Base-by-base conservation (phyloP, 257 asterid species). In the Rauvolfia tetraphylla region DNA sequence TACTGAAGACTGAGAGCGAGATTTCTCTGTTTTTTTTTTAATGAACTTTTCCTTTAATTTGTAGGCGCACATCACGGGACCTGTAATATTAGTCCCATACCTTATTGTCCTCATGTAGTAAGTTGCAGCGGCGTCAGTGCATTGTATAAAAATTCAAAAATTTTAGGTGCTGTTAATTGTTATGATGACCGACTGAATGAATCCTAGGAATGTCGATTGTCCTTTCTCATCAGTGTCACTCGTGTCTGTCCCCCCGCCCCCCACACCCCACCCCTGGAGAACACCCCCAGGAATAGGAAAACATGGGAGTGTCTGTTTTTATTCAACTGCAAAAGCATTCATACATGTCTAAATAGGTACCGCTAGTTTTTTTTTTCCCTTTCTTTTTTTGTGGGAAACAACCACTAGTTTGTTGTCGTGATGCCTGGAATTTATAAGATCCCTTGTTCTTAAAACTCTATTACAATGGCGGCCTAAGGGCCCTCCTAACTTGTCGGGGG, bases 11-110 rank as follows among this genome's bases (percentile, higher is more conserved):
- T 7, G 56, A 33, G 12, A 13, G 39, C 27, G 6, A 29, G 58
- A 38, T 14, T 8, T 48, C 48, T 48, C 12, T 15, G 22, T 62
- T 62, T 58, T 1, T 25, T 7, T 29, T 59, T 29, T 59, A 0
- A 62, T 15, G 8, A 41, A 41, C 8, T n/a, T n/a, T n/a, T n/a
- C n/a, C n/a, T n/a, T n/a, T 3, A 41, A 41, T 6, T 29, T 5
- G 62, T 11, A 25, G 5, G 49, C 11, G n/a, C 27, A 74, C 27
- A 39, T 61, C 71, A 42, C 72, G 71, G 78, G 71, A 44, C 78
- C 54, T 59, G 61, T 4, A 11, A 39, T 17, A 8, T 6, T n/a
- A 73, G 54, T 73, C 56, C 57, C 77, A 57, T 57, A 11, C 78
- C 9, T 3, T 39, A 3, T 62, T 75, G 49, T 61, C 72, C 18